Conservation (phyloP, 768 basidiomycete species). For the Lentinula guzmanii region DNA sequence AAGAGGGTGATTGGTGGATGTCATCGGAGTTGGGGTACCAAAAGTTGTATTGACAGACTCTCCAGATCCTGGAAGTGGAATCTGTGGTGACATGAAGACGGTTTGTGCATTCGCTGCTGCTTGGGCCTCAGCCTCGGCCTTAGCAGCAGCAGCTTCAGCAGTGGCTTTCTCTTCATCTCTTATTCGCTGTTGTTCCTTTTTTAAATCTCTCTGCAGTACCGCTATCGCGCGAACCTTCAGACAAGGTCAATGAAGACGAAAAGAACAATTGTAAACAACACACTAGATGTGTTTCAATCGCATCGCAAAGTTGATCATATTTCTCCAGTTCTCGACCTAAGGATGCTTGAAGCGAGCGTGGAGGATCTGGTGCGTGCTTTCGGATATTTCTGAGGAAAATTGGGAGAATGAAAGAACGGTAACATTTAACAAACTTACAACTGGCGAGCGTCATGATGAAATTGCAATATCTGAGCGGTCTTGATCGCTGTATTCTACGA, state of each 20-base stretch:
- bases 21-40: neutral
- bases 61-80: neutral
- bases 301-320: constrained; percentile 76
- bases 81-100: neutral
- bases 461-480: constrained; percentile 65
- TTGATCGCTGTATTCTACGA: constrained; percentile 57
- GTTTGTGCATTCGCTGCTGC: constrained; percentile 18
- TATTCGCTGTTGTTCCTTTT: constrained; percentile 48
- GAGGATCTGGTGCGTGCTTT: constrained; percentile 54
- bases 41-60: neutral
- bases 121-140: constrained; percentile 6
- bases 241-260: neutral
- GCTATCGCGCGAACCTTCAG: constrained; percentile 63
- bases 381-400: constrained; percentile 42
- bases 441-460: constrained; percentile 58
- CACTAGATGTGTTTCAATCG: constrained; percentile 68
- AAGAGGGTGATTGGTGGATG: neutral
- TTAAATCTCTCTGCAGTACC: constrained; percentile 64
- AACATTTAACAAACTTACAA: constrained; percentile 38
- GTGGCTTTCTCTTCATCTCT: constrained; percentile 36
- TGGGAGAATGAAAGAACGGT: neutral
- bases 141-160: constrained; percentile 29
- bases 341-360: constrained; percentile 55
- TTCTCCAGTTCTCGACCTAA: constrained; percentile 72
- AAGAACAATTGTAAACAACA: constrained; percentile 16